phyloP scores from a whole-genome alignment of 176 grass and related monocot species.

The Oryza brachyantha region DNA sequence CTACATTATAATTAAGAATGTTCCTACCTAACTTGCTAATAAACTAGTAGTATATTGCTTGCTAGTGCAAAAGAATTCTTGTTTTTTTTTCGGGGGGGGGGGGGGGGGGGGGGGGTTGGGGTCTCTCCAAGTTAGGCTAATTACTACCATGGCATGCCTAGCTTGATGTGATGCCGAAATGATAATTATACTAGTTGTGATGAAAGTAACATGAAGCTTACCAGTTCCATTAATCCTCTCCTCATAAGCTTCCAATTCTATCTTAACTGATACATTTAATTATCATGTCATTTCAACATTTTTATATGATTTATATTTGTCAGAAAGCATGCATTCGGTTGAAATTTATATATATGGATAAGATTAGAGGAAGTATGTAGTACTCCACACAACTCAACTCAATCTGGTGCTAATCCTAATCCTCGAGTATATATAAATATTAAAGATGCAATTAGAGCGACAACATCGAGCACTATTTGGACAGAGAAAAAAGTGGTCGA shows the following conservation, averaged over 20 bases:
- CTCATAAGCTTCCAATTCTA: neutral
- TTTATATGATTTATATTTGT: neutral
- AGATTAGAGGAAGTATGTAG: neutral
- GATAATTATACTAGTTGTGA: slow-evolving; percentile 20
- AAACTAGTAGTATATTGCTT: slow-evolving; percentile 25
- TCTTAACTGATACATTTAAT: neutral
- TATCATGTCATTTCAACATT: neutral
- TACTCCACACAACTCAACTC: neutral
- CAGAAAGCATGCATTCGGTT: neutral
- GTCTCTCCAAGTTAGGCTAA: slow-evolving; percentile 24
- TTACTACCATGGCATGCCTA: slow-evolving; percentile 14
- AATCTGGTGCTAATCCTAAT: neutral
- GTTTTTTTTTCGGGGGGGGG: too few relatives aligned
- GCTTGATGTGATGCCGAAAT: slow-evolving; percentile 47
- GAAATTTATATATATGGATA: neutral
- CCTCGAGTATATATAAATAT: neutral
- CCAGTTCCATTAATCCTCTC: neutral
- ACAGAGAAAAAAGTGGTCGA: neutral
- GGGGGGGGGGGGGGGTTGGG: too few relatives aligned
- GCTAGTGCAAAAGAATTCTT: slow-evolving; percentile 10
- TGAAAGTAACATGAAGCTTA: slow-evolving; percentile 29
- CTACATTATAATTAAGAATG: slow-evolving; percentile 39
- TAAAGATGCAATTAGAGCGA: neutral
- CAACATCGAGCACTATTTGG: neutral
- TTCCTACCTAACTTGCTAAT: slow-evolving; percentile 40